phyloP scores from a whole-genome alignment of 768 basidiomycete genomes.

The Kwoniella sp. region DNA sequence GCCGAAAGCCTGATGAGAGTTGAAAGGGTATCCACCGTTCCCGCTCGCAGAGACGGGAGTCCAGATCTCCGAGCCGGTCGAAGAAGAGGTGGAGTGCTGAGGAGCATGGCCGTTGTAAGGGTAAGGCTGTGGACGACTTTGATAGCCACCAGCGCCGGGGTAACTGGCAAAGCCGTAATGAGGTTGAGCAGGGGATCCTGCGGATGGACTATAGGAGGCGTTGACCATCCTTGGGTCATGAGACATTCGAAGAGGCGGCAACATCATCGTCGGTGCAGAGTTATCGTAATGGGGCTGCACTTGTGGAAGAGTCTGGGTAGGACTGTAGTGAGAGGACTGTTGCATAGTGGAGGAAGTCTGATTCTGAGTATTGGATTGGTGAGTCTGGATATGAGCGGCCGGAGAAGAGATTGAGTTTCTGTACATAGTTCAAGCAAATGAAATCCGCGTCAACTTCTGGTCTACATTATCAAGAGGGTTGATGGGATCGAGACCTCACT shows the following conservation, averaged over 20 bases:
- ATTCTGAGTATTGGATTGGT: neutral
- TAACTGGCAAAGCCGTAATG: conserved; percentile 9
- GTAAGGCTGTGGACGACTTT: conserved; percentile 1
- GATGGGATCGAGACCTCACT: neutral
- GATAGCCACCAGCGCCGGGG: neutral
- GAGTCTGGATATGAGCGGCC: conserved; percentile 3
- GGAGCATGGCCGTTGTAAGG: conserved; percentile 1
- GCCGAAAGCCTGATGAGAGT: neutral
- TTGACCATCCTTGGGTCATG: neutral
- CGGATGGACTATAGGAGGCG: neutral
- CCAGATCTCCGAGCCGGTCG: conserved; percentile 14
- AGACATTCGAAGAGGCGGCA: conserved; percentile 15
- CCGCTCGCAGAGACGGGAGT: conserved; percentile 18
- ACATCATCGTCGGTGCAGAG: conserved; percentile 14
- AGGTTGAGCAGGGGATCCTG: neutral
- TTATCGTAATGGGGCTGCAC: conserved; percentile 5
- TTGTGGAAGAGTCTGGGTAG: conserved; percentile 11
- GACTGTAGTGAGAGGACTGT: conserved; percentile 10
- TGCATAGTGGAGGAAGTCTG: neutral
- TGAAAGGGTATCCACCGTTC: conserved; percentile 3
- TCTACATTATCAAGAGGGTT: neutral
- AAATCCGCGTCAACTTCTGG: neutral
- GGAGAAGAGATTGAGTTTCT: conserved; percentile 6
- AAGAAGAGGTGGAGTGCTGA: conserved; percentile 17
- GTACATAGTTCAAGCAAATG: neutral